Base-by-base conservation (phyloP, 768 basidiomycete genomes). In the Amanita pseudoporphyria region DNA sequence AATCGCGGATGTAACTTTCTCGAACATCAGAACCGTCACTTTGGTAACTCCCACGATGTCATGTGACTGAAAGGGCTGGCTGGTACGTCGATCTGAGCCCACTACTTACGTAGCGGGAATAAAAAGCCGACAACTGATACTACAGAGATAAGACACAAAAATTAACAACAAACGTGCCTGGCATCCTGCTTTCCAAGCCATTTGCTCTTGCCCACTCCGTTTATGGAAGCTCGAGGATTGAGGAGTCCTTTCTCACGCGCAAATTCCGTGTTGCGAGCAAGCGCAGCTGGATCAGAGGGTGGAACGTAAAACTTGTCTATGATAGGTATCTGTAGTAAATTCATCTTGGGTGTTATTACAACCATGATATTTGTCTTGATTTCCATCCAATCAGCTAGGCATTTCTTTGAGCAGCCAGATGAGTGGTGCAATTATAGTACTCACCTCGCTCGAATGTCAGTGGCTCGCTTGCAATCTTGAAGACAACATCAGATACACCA, bases 331-430 rank as follows among this genome's bases (percentile, higher is more conserved):
- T 95, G 91, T 16, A 97, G 71, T 21, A 96, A 65, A 61, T 97
- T 97, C 80, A 95, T 92, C 72, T 91, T 92, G 33, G 89, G 88
- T 0, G 95, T 98, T 57, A 97, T 87, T 43, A 96, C 82, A 19
- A 92, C 84, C 84, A 97, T 87, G 55, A 89, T 83, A 64, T 99
- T 97, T 10, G 91, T 95, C 62, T 86, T 87, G 59, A 99, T 94
- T 65, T 97, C 96, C 85, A 97, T 94, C 96, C 96, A 99, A 64
- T 99, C 96, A 45, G 91, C 90, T 82, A 55, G 26, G 36, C 32
- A 22, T 33, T 41, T 45, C 35, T 16, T 16, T 55, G 16, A 12
- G 54, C 24, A 33, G 45, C 33, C 40, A 33, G 52, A 38, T 42
- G 7, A 24, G 14, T n/a, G n/a, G 32, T 44, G 32, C 28, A 45